A percentile compares a stretch with the other conserved stretches of the same genome.
Evolutionary conservation across 2,329 filamentous ascomycete species (phyloP).

Genomic region (Drechslerella coelobrocha): DNA sequence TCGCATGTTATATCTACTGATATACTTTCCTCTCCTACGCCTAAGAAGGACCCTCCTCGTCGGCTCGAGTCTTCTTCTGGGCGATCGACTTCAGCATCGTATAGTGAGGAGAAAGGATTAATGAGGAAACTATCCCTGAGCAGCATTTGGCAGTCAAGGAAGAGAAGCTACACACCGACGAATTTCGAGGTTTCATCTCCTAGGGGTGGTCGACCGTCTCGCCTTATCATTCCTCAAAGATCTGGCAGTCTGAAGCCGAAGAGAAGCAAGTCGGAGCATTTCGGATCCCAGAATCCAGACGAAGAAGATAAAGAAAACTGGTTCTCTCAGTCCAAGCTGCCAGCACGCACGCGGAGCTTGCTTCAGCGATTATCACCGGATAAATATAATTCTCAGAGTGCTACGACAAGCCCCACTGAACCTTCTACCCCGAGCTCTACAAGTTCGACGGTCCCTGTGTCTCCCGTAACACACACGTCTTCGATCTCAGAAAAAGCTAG

Average conservation of each 20-base stretch:
- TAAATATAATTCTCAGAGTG: conserved; percentile 16
- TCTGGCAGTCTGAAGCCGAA: conserved; percentile 27
- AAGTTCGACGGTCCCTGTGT: conserved; percentile 30
- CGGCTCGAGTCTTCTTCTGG: conserved; percentile 23
- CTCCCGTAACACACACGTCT: conserved; percentile 34
- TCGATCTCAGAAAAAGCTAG: conserved; percentile 37
- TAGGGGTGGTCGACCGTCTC: conserved; percentile 24
- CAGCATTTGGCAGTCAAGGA: conserved; percentile 44
- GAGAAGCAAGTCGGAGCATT: conserved; percentile 46
- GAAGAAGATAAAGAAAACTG: conserved; percentile 45
- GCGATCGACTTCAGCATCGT: conserved; percentile 29
- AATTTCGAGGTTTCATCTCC: conserved; percentile 12
- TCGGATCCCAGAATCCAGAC: conserved; percentile 9
- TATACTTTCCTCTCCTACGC: conserved; percentile 29
- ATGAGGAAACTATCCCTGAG: conserved; percentile 40
- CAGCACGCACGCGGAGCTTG: conserved; percentile 26
- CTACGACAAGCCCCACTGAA: conserved; percentile 22
- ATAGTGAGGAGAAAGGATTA: conserved; percentile 35
- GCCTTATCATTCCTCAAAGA: conserved; percentile 33
- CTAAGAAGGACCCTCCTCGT: conserved; percentile 31
- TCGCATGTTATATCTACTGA: conserved; percentile 47
- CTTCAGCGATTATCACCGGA: conserved; percentile 37
- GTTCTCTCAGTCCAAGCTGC: conserved; percentile 21
- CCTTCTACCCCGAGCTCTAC: conserved; percentile 36
- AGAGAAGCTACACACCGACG: conserved; percentile 40